A percentile compares a stretch with the other conserved stretches of the same genome.
Evolutionary conservation across 192 early-diverging fungal species (phyloP).

Genomic region (Podila epicladia): DNA sequence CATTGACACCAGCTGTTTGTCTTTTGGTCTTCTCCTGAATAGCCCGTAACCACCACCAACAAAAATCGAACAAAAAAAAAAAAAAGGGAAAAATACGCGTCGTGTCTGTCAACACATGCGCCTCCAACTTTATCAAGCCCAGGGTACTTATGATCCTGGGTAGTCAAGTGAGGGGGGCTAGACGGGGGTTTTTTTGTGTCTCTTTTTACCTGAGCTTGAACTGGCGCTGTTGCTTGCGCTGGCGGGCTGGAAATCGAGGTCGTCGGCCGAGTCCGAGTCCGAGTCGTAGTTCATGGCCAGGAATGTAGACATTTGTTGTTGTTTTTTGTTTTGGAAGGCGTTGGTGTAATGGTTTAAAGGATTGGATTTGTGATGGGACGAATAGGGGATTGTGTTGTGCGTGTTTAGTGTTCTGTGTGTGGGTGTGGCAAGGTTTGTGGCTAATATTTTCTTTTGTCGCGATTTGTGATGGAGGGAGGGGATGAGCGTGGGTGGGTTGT

Average conservation of each 20-base stretch:
- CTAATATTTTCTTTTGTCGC: no score
- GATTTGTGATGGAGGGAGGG: no score
- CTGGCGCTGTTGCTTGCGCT: conserved; percentile 6
- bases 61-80: no score
- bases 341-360: background rate
- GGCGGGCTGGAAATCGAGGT: conserved; percentile 42
- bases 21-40: no score
- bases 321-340: background rate
- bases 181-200: background rate
- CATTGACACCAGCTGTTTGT: no score
- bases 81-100: no score
- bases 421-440: no score
- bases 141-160: background rate
- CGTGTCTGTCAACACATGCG: no score
- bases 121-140: no score
- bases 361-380: background rate
- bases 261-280: conserved; percentile 50
- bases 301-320: conserved; percentile 25
- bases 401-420: background rate
- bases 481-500: no score
- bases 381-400: background rate
- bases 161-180: background rate
- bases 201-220: conserved; percentile 21
- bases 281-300: conserved; percentile 48
- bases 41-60: no score